phyloP scores from a whole-genome alignment of 1,284 basidiomycete species.

The Leccinum solheimii region DNA sequence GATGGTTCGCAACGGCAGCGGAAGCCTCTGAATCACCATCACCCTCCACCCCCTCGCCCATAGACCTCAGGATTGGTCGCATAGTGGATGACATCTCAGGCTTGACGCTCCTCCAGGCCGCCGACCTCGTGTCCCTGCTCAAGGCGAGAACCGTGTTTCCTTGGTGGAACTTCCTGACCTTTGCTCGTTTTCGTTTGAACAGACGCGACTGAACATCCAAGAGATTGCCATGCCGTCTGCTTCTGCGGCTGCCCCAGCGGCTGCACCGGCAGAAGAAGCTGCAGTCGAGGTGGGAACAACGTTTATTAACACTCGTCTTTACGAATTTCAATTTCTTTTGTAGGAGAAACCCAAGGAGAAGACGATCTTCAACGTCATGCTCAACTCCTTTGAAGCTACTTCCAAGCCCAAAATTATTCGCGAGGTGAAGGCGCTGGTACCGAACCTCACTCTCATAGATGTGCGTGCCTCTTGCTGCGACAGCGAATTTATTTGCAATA shows the following conservation, averaged over 20 bases:
- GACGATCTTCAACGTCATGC: conserved; percentile 94
- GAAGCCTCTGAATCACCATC: conserved; percentile 34
- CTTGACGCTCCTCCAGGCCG: conserved; percentile 91
- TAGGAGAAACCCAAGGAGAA: conserved; percentile 99
- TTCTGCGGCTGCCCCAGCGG: conserved; percentile 58
- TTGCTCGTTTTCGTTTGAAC: background rate
- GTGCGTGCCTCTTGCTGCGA: conserved; percentile 50
- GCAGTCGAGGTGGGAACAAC: conserved; percentile 55
- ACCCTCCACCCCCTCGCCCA: conserved; percentile 33
- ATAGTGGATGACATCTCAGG: conserved; percentile 95
- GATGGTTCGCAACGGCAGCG: conserved; percentile 50
- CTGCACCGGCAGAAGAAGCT: conserved; percentile 56
- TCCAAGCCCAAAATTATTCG: conserved; percentile 98
- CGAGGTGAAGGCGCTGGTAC: conserved; percentile 95
- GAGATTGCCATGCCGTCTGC: conserved; percentile 88
- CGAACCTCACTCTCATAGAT: conserved; percentile 94
- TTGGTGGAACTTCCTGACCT: background rate
- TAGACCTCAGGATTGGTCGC: conserved; percentile 74
- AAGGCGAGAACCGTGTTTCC: conserved; percentile 60
- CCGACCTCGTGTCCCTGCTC: conserved; percentile 90
- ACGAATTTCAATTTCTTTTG: background rate
- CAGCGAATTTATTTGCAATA: conserved; percentile 8
- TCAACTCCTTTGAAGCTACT: conserved; percentile 88
- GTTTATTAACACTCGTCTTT: background rate
- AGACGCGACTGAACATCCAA: conserved; percentile 96